Evolutionary conservation across 345 rosid genomes (phyloP), one percentile per base, ranked within the genome.

Genomic region (Adansonia digitata): DNA sequence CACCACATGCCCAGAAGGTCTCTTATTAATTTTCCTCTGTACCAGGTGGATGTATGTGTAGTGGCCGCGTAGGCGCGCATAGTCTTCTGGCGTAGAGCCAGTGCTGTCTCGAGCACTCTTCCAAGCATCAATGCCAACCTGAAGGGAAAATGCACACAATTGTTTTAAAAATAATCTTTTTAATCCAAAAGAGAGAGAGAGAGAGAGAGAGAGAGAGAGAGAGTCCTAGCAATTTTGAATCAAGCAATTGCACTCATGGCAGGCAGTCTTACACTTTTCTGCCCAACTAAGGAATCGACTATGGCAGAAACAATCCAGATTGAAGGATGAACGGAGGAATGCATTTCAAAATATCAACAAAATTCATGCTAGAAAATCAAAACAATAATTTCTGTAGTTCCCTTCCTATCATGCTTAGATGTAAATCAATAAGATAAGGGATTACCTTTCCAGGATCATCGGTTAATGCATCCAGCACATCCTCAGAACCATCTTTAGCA

Each of bases 71-170:
- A 95, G 76, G 37, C 99, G 94, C 9, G 98, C 99, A 59, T 93
- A 95, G 80, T 86, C 98, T 84, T 93, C 98, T 13, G 99, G 99
- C 15, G 98, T 89, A 72, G 86, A 93, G 61, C 99, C 97, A 11
- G 98, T 85, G 86, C 85, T 89, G 80, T 95, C 99, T 8, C 81
- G 86, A 74, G 94, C 91, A 66, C 79, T 86, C 79, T 87, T 93
- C 99, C 99, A 95, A 39, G 97, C 98, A 86, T 85, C 84, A 74
- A 91, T 78, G 37, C 99, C 99, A 79, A 95, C 93, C 98, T 95
- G 79, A 79, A 69, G 0, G 42, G 9, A 2, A 9, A 59, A 62
- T 11, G 29, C 1, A 72, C 20, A 39, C 2, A 3, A 13, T 39
- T 24, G 37, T 22, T 72, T 55, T n/a, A n/a, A n/a, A n/a, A n/a